These are phyloP conservation scores for Rhizophora apiculata DNA, from an alignment of 345 rosid genomes.

Conservation along the genomic window DNA sequence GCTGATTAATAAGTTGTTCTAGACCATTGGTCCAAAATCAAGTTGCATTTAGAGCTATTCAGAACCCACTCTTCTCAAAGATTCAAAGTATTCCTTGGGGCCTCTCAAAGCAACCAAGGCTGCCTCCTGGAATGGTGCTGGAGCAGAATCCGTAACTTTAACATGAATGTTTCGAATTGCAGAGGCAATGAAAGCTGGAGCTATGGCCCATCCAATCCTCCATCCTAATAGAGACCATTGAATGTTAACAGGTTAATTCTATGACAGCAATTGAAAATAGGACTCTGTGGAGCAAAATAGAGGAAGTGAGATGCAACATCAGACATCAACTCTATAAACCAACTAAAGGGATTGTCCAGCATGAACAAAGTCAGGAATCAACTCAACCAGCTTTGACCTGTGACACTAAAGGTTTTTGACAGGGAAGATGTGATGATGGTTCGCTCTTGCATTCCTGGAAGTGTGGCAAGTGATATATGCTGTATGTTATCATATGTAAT, in stretches of 20 bases:
- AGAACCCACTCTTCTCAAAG: constrained; percentile 38
- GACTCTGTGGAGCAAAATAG: background rate
- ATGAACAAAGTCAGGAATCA: constrained; percentile 4
- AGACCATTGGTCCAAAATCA: constrained; percentile 2
- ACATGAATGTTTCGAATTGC: constrained; percentile 52
- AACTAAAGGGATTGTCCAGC: background rate
- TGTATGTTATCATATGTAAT: constrained; percentile 41
- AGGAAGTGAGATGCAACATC: background rate
- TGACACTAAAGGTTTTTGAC: constrained; percentile 55
- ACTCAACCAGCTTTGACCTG: constrained; percentile 33
- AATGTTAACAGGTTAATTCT: constrained; percentile 7
- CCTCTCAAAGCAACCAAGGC: constrained; percentile 47
- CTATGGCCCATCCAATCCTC: constrained; percentile 70
- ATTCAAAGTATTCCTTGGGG: constrained; percentile 37
- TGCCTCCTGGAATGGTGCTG: constrained; percentile 69
- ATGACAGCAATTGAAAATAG: constrained; percentile 1
- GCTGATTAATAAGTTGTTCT: background rate
- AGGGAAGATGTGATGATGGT: constrained; percentile 59
- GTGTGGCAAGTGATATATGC: constrained; percentile 45
- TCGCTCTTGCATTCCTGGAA: constrained; percentile 56
- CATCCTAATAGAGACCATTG: constrained; percentile 38
- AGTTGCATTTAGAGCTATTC: background rate
- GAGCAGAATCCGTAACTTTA: constrained; percentile 53
- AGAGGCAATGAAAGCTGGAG: constrained; percentile 43
- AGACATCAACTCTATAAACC: background rate